phyloP scores from a whole-genome alignment of 331 rosid species.

The Cydonia oblonga region DNA sequence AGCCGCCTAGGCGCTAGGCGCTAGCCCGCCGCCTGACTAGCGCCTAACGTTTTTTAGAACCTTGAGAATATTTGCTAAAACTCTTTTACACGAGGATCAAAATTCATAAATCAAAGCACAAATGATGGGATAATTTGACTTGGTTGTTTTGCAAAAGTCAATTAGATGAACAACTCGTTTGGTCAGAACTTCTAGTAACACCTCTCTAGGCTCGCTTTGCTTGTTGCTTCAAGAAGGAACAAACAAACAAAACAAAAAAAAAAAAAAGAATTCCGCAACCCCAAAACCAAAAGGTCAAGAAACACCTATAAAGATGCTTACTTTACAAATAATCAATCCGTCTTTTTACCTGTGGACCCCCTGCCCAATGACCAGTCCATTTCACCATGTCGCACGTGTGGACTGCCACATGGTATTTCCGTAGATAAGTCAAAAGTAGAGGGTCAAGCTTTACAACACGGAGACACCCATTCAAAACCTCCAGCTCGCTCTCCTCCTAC shows the following conservation, averaged over 20 bases:
- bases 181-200: not conserved
- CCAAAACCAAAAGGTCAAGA: not conserved
- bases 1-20: too few relatives aligned
- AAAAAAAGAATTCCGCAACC: too few relatives aligned
- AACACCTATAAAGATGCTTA: not conserved
- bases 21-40: too few relatives aligned
- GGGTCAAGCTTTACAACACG: not conserved
- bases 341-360: not conserved
- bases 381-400: slow-evolving; percentile 1
- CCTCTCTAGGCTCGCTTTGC: not conserved
- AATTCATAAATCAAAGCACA: not conserved
- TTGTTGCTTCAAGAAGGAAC: too few relatives aligned
- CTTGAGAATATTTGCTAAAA: not conserved
- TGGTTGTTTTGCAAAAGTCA: not conserved
- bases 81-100: not conserved
- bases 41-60: too few relatives aligned
- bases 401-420: not conserved
- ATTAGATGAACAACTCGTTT: not conserved
- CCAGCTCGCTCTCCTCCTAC: not conserved
- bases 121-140: not conserved
- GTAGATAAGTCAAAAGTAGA: not conserved
- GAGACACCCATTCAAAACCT: not conserved
- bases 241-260: too few relatives aligned
- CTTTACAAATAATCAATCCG: not conserved
- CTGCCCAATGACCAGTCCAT: not conserved